A percentile compares a stretch with the other conserved stretches of the same genome.
Conservation (phyloP, 257 asterid genomes). For the Cynanchum wilfordii region DNA sequence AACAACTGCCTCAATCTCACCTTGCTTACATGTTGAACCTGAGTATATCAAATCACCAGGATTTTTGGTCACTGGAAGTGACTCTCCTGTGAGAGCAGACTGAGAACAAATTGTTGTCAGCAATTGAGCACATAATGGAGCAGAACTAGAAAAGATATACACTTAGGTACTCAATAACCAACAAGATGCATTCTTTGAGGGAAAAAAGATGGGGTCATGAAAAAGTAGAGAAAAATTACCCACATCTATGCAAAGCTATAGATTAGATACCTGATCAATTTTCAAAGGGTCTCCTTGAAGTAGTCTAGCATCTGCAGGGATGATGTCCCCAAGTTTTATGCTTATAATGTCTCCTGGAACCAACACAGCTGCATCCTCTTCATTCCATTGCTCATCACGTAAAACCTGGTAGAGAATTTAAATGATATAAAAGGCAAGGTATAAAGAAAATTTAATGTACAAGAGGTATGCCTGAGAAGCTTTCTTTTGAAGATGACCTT, state of each 20-base stretch:
- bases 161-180: neutral
- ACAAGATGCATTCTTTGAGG: neutral
- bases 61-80: constrained; percentile 37
- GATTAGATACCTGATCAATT: constrained; percentile 33
- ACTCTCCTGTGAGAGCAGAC: constrained; percentile 46
- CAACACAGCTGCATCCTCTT: constrained; percentile 34
- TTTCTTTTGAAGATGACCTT: constrained; percentile 27
- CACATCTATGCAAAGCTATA: neutral
- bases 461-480: neutral
- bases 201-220: too few species aligned
- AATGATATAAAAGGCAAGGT: neutral
- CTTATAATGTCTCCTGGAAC: constrained; percentile 43
- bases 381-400: constrained; percentile 33
- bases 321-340: constrained; percentile 35
- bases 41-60: constrained; percentile 35
- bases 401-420: constrained; percentile 23
- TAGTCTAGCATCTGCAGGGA: constrained; percentile 41
- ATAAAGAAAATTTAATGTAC: neutral
- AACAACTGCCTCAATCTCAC: constrained; percentile 39
- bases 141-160: neutral
- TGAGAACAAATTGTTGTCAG: constrained; percentile 7
- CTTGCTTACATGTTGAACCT: constrained; percentile 39
- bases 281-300: constrained; percentile 39
- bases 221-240: neutral
- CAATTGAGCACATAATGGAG: neutral